phyloP scores from a whole-genome alignment of 225 moss, liverwort and hornwort species.

The Lunularia cruciata region DNA sequence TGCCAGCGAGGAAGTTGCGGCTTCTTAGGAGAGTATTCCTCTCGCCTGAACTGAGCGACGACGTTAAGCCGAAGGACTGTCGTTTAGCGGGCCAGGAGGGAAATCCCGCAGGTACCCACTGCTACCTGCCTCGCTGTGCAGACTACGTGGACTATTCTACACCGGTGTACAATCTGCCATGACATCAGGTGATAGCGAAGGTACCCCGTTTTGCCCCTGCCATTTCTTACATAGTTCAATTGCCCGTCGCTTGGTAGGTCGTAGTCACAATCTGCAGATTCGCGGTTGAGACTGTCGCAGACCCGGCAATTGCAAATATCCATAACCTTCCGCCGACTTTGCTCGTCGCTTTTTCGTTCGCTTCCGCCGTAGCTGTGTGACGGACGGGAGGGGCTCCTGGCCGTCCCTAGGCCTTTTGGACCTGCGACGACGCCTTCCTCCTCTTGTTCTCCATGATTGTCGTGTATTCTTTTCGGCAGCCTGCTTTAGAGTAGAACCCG shows the following conservation, averaged over 20 bases:
- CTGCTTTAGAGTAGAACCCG: background rate
- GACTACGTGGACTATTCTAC: conserved; percentile 4
- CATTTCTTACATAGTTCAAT: too few relatives aligned
- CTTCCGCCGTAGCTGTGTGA: background rate
- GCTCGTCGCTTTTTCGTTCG: background rate
- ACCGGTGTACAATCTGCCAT: background rate
- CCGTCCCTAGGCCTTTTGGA: background rate
- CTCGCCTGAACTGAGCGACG: background rate
- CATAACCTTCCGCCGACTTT: background rate
- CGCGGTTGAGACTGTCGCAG: too few relatives aligned
- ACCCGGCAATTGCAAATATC: too few relatives aligned
- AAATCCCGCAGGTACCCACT: background rate
- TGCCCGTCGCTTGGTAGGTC: too few relatives aligned
- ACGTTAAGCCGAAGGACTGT: background rate
- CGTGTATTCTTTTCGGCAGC: background rate
- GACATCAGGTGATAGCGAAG: background rate
- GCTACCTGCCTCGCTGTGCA: background rate
- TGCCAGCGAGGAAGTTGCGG: background rate
- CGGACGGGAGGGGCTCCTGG: background rate
- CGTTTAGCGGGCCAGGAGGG: conserved; percentile 6
- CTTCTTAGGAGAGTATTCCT: background rate
- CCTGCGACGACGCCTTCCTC: background rate
- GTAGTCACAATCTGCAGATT: too few relatives aligned
- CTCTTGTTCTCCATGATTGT: conserved; percentile 1
- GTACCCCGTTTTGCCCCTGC: background rate